Evolutionary conservation across 2,329 filamentous ascomycete genomes (phyloP).

Genomic region (Aspergillus ustus): DNA sequence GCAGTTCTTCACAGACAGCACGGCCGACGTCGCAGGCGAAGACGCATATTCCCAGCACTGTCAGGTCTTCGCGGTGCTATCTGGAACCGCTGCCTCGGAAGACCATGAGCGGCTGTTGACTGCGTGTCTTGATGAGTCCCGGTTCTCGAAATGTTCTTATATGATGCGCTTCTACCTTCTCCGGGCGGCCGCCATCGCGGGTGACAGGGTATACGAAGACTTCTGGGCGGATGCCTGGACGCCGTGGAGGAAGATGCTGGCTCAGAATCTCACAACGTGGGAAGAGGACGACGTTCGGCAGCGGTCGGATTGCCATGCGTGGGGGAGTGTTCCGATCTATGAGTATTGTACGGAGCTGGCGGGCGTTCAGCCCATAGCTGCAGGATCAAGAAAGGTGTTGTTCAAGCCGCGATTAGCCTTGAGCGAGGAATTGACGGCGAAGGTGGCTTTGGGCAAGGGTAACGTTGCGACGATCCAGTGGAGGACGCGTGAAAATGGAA

Average conservation of each 20-base stretch:
- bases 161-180: conserved; percentile 50
- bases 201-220: conserved; percentile 38
- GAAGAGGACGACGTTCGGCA: conserved; percentile 49
- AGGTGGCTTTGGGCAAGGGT: conserved; percentile 27
- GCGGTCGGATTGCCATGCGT: conserved; percentile 52
- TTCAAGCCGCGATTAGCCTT: conserved; percentile 29
- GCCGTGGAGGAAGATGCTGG: conserved; percentile 47
- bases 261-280: conserved; percentile 48
- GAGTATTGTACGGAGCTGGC: conserved; percentile 47
- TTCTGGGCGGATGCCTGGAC: conserved; percentile 38
- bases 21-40: conserved; percentile 31
- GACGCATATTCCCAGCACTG: conserved; percentile 34
- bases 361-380: conserved; percentile 23
- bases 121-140: conserved; percentile 30
- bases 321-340: conserved; percentile 50
- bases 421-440: conserved; percentile 20
- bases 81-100: conserved; percentile 23
- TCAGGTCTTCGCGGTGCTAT: conserved; percentile 37
- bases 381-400: conserved; percentile 22
- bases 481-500: background rate
- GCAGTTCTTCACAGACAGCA: conserved; percentile 39
- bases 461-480: conserved; percentile 30
- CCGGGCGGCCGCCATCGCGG: conserved; percentile 41
- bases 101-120: conserved; percentile 31
- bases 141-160: conserved; percentile 42